These are phyloP conservation scores for Tanacetum coccineum DNA, from an alignment of 129 eudicot genomes.

Conservation along the genomic window DNA sequence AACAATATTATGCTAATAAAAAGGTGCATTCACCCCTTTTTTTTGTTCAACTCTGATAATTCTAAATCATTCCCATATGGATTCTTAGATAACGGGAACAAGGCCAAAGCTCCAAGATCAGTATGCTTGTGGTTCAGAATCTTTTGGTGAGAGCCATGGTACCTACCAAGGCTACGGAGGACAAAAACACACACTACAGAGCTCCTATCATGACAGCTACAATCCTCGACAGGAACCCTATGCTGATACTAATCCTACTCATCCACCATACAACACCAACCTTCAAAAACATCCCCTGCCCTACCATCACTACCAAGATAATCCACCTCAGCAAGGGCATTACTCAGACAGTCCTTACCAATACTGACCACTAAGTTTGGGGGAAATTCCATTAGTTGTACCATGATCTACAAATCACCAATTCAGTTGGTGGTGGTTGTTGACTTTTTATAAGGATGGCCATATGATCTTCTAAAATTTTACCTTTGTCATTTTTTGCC, in stretches of 20 bases:
- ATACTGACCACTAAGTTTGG: slow-evolving; percentile 30
- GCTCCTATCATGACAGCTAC: slow-evolving; percentile 31
- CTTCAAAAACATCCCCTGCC: slow-evolving; percentile 29
- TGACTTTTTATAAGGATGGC: slow-evolving; percentile 25
- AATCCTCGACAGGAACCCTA: slow-evolving; percentile 40
- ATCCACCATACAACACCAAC: slow-evolving; percentile 27
- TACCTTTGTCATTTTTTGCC: slow-evolving; percentile 9
- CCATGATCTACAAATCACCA: slow-evolving; percentile 30
- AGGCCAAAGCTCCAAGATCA: slow-evolving; percentile 43
- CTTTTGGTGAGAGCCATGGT: slow-evolving; percentile 33
- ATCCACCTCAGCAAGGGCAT: slow-evolving; percentile 36
- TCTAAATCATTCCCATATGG: not conserved
- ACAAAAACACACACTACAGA: slow-evolving; percentile 31
- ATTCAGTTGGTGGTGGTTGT: slow-evolving; percentile 8
- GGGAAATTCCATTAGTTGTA: slow-evolving; percentile 25
- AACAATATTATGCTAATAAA: too few species aligned
- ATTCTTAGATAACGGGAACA: slow-evolving; percentile 47
- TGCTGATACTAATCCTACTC: slow-evolving; percentile 35
- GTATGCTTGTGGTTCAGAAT: slow-evolving; percentile 35
- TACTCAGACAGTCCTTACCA: slow-evolving; percentile 48
- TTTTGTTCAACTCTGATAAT: not conserved
- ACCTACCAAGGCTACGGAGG: slow-evolving; percentile 36
- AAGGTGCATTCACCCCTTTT: not conserved
- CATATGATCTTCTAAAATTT: slow-evolving; percentile 17
- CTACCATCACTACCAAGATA: slow-evolving; percentile 10